Conservation (phyloP, 352 stramenopile species). For the Phytophthora niederhauseri region DNA sequence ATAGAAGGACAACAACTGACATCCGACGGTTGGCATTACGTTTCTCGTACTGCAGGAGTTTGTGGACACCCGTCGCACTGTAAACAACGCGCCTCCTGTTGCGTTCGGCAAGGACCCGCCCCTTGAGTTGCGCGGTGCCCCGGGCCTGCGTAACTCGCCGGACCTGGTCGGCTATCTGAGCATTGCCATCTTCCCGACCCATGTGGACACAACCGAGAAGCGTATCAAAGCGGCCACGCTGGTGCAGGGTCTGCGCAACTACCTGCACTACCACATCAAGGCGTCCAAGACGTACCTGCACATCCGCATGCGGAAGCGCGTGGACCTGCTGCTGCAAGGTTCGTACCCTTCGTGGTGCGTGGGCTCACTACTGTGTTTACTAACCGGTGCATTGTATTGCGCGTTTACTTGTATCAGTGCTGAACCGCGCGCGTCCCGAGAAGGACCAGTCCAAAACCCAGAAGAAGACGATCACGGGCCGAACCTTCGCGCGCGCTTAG, state of each 20-base stretch:
- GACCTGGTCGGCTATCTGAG: conserved; percentile 92
- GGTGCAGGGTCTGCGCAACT: conserved; percentile 91
- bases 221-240: conserved; percentile 89
- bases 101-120: conserved; percentile 92
- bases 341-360: conserved; percentile 5
- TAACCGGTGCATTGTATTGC: conserved; percentile 6
- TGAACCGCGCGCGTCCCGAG: conserved; percentile 92
- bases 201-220: conserved; percentile 90
- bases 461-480: conserved; percentile 94
- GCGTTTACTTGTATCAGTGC: conserved; percentile 47
- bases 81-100: conserved; percentile 94
- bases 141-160: conserved; percentile 56
- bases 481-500: conserved; percentile 88
- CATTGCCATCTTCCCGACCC: conserved; percentile 87
- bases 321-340: conserved; percentile 92
- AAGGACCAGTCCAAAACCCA: conserved; percentile 87
- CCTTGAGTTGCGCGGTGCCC: conserved; percentile 81
- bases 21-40: not conserved
- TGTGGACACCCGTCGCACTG: conserved; percentile 90
- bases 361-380: not conserved
- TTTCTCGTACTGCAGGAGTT: conserved; percentile 75
- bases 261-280: conserved; percentile 98
- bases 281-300: conserved; percentile 96
- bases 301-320: conserved; percentile 95
- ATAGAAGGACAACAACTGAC: not conserved